A percentile compares a stretch with the other conserved stretches of the same genome.
Evolutionary conservation across 495 filamentous ascomycete genomes (phyloP).

Genomic region (Xylaria telfairii): DNA sequence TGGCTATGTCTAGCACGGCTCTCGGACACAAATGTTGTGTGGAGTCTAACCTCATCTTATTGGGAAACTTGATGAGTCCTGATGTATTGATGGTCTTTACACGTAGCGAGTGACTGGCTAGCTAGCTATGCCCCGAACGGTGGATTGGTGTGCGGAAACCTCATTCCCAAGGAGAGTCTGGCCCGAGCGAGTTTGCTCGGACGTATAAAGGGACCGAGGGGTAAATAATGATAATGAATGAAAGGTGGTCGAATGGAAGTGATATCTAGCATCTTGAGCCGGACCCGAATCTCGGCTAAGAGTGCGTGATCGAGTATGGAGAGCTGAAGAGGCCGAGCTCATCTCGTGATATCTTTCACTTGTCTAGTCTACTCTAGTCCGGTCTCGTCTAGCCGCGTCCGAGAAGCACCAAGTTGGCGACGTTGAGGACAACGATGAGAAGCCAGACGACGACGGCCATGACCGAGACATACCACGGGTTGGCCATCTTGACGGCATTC

Average conservation of each 20-base stretch:
- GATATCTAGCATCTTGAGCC: not conserved
- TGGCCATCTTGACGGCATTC: conserved; percentile 61
- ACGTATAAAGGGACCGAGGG: not conserved
- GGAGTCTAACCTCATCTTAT: not conserved
- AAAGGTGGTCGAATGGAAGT: not conserved
- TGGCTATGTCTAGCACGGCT: not conserved
- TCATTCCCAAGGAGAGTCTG: not conserved
- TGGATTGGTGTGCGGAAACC: not conserved
- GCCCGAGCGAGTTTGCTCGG: not conserved
- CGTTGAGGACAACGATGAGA: conserved; percentile 74
- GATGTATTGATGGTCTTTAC: not conserved
- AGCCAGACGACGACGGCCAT: conserved; percentile 69
- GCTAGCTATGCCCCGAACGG: not conserved
- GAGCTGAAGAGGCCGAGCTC: not conserved
- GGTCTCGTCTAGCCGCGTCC: conserved; percentile 52
- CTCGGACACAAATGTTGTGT: not conserved
- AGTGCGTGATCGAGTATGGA: not conserved
- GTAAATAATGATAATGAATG: not conserved
- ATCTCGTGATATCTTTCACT: not conserved
- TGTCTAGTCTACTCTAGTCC: conserved; percentile 51
- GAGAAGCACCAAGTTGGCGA: conserved; percentile 73
- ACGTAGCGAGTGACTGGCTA: not conserved
- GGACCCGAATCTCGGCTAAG: not conserved
- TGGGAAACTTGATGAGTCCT: not conserved
- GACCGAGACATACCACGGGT: conserved; percentile 61